Conservation (phyloP, 192 early-diverging fungal genomes). For the Coemansia sp. region DNA sequence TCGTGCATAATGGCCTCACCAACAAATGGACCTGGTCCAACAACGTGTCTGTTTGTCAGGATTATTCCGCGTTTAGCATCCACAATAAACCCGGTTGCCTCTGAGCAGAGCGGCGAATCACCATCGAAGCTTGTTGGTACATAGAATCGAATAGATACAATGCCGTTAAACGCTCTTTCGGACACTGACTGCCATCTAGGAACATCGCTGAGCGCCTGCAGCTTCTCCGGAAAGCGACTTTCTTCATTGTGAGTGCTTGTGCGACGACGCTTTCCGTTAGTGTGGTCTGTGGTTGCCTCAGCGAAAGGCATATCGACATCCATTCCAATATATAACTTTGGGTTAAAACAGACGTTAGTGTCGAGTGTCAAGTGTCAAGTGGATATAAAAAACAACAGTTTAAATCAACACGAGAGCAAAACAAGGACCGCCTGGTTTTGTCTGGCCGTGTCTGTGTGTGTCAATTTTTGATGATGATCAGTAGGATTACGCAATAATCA, state of each 20-base stretch:
- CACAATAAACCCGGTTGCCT: conserved; percentile 74
- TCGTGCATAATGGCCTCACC: conserved; percentile 73
- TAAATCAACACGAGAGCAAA: no score
- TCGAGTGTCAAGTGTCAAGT: no score
- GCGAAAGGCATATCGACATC: conserved; percentile 1
- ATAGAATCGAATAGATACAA: conserved; percentile 42
- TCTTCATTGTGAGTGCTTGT: not conserved
- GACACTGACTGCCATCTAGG: conserved; percentile 10
- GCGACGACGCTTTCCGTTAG: conserved; percentile 3
- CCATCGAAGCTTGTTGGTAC: conserved; percentile 41
- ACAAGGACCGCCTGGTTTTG: no score
- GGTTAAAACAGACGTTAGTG: no score
- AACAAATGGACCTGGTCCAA: conserved; percentile 68
- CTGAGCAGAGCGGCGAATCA: conserved; percentile 11
- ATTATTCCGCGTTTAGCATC: conserved; percentile 73
- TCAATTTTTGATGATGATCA: no score
- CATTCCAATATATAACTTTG: not conserved
- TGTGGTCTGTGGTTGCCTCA: no score
- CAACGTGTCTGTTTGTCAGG: conserved; percentile 77
- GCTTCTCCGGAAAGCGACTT: not conserved
- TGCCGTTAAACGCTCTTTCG: conserved; percentile 31
- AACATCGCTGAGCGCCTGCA: not conserved
- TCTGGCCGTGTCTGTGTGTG: no score
- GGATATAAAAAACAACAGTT: no score
- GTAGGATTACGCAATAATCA: no score